Percentiles rank a stretch among this genome's conserved stretches.
phyloP scores from a whole-genome alignment of 208 protist genomes.

The Leishmania mexicana region DNA sequence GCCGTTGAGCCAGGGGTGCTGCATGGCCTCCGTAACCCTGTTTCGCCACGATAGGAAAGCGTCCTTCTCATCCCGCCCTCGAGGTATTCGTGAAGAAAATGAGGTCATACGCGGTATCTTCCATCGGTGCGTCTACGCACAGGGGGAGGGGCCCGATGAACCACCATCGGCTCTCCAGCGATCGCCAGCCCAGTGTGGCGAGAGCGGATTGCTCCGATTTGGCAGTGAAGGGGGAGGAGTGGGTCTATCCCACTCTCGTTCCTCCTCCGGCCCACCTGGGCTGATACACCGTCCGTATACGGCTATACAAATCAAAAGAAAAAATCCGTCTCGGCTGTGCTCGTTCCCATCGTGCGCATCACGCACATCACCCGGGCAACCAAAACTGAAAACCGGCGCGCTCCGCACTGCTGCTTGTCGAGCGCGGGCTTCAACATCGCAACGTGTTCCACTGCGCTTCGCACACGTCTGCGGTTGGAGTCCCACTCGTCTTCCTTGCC shows the following conservation, averaged over 20 bases:
- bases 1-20: not conserved
- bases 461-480: not conserved
- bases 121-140: not conserved
- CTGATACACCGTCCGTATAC: not conserved
- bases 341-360: not conserved
- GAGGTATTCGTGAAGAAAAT: not conserved
- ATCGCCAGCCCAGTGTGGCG: not conserved
- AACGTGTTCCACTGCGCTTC: not conserved
- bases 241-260: not conserved
- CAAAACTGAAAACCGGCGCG: not conserved
- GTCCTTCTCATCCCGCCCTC: not conserved
- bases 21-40: not conserved
- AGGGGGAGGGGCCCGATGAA: not conserved
- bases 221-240: not conserved
- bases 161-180: not conserved
- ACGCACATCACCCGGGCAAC: not conserved
- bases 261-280: not conserved
- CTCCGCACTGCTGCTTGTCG: not conserved
- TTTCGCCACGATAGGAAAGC: not conserved
- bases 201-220: not conserved
- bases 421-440: not conserved
- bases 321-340: not conserved
- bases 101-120: not conserved
- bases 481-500: not conserved
- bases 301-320: not conserved